Conservation (phyloP, 2,329 filamentous ascomycete species). For the Neofusicoccum parvum region DNA sequence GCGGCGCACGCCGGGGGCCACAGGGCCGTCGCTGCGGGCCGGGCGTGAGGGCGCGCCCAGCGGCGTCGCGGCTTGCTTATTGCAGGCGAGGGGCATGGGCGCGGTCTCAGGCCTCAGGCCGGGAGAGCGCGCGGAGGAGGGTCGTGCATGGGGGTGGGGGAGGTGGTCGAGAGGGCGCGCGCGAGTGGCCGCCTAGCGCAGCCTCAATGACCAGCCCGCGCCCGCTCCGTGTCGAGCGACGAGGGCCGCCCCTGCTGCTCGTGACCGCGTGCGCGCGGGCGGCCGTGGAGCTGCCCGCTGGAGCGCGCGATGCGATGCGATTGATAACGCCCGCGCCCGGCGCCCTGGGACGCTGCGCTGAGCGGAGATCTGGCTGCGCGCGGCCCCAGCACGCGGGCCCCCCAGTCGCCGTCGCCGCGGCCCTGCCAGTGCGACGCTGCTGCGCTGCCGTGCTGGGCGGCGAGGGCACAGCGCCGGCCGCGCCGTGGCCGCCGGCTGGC, state of each 20-base stretch:
- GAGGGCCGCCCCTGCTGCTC: neutral
- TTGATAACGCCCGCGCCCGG: slow-evolving; percentile 9
- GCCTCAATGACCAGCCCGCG: slow-evolving; percentile 4
- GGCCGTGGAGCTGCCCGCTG: neutral
- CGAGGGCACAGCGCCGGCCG: too few species aligned
- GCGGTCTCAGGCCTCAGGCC: slow-evolving; percentile 9
- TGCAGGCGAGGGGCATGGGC: slow-evolving; percentile 20
- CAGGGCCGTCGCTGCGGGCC: slow-evolving; percentile 5
- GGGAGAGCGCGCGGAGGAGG: slow-evolving; percentile 1
- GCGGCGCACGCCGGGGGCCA: slow-evolving; percentile 4
- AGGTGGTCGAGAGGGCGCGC: neutral
- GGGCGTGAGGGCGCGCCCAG: slow-evolving; percentile 13
- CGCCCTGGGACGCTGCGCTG: neutral
- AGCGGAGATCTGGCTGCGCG: slow-evolving; percentile 11
- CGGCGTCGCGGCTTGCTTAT: slow-evolving; percentile 8
- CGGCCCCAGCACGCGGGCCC: slow-evolving; percentile 1
- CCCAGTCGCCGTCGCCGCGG: slow-evolving; percentile 6
- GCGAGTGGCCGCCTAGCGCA: slow-evolving; percentile 12
- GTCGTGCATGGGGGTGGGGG: slow-evolving; percentile 5
- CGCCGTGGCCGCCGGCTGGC: too few species aligned
- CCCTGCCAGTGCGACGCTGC: neutral
- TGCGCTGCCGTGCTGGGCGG: too few species aligned
- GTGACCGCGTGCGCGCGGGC: neutral
- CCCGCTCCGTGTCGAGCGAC: neutral
- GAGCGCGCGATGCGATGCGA: slow-evolving; percentile 6